Base-by-base conservation (phyloP, 2,329 filamentous ascomycete genomes). In the Pseudocercospora musae region DNA sequence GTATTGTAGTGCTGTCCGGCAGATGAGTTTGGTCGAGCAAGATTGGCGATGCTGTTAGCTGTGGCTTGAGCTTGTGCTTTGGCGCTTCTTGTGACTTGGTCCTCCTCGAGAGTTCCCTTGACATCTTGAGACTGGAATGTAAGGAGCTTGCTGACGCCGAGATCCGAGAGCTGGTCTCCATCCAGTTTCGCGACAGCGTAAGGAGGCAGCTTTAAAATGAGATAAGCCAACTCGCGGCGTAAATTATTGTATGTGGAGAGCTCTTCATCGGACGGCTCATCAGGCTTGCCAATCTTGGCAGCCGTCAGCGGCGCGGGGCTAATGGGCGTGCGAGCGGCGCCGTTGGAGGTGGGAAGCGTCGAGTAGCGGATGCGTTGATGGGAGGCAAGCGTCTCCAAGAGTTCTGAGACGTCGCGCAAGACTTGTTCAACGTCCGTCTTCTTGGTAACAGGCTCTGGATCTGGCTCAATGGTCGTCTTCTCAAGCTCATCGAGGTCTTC, bases 171-270 rank as follows among this genome's bases (percentile, higher is more conserved):
- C 74, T 92, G 90, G 73, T 96, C 89, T 9, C 92, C 92, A 70
- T 96, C 89, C 64, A 96, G 80, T 71, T 95, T 94, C 5, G 92
- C 88, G 23, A 96, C 89, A 1, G 90, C 90, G 72, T 92, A 95
- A 1, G 92, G 92, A 1, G 92, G 92, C 10, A 96, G 78, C 42
- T 84, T 86, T 67, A 89, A 84, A 63, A 96, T 84, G 65, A 96
- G 86, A 29, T 92, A 79, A 0, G 86, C 81, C 20, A 96, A 80
- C 72, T 93, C 91, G 3, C 87, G 84, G 73, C 89, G 92, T 57
- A 96, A 81, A 25, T 88, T 83, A 66, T 91, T 83, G 73, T 96
- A 96, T 0, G 84, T 78, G 42, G 80, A 79, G 40, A 80, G 74
- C 68, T 89, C 86, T 29, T 83, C 81, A 18, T 80, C 76, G 0